Base-by-base conservation (phyloP, 441 rosid species). In the Mallotus repandus region DNA sequence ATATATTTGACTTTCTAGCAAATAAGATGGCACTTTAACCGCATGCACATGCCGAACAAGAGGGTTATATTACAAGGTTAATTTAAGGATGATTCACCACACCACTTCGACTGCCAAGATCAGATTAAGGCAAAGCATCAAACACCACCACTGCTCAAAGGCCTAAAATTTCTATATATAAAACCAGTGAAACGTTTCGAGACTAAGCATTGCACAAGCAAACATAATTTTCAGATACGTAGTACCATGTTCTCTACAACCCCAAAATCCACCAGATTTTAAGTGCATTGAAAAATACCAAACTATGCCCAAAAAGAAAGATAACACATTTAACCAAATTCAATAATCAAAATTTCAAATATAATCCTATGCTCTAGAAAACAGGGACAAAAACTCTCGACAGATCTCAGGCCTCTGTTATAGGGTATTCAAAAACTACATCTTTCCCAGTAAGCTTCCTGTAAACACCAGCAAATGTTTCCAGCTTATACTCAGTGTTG, bases 361-460 rank as follows among this genome's bases (percentile, higher is more conserved):
- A 25, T 46, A 41, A 73, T 65, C 77, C 82, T 80, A 73, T 78
- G 58, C 72, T 76, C 66, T 60, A 29, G 70, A 76, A 73, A 54
- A 70, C 55, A 18, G 50, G 6, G 5, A 18, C 59, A 63, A 69
- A 61, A 73, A 38, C 57, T 35, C 29, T 32, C 2, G 41, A 41
- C 15, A 74, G 74, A 25, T 58, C 76, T 86, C 77, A 88, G 58
- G 89, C 86, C 75, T 88, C 92, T 0, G 83, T 67, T 2, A 82
- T 48, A 0, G 97, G 97, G 76, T 81, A 93, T 56, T 91, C 97
- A 72, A 93, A 91, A 41, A 87, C 91, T 2, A 93, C 92, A 70
- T 93, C 95, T 59, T 82, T 93, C 43, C 95, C 97, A 0, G 93
- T 84, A 70, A 93, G 93, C 87, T 93, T 93, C 63, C 95, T 81